Base-by-base conservation (phyloP, 1,139 yeast species). In the Trichomonascaceae sp. region DNA sequence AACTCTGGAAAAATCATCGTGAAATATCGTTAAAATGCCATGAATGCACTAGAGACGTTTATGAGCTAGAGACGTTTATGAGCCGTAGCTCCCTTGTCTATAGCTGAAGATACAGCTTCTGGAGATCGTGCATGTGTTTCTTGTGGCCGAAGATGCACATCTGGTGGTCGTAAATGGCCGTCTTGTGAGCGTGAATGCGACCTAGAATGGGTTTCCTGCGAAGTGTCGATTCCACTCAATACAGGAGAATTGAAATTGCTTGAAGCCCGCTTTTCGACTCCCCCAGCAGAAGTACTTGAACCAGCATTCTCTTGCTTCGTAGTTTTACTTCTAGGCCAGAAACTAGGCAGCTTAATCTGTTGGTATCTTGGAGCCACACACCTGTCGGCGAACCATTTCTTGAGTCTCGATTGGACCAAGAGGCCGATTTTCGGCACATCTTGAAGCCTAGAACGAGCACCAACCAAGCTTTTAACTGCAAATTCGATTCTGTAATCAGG, bases 301-400 rank as follows among this genome's bases (percentile, higher is more conserved):
- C 15, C 46, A 2, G 41, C 9, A 15, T 7, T 36, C 17, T 36
- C 41, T 18, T 58, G 61, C 43, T 60, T 61, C 0, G 93, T 87
- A 60, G 85, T 87, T 65, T 86, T 85, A 58, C 85, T 80, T 60
- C 95, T 74, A 2, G 96, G 96, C 97, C 98, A 91, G 66, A 91
- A 74, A 45, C 89, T 84, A 1, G 99, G 99, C 41, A 93, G 70
- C 61, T 80, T 80, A 19, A 93, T 83, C 52, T 87, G 85, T 69
- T 89, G 96, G 64, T 85, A 91, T 59, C 96, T 76, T 1, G 99
- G 99, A 62, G 89, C 95, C 7, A 95, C 95, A 65, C 96, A 89
- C 58, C 96, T 76, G 62, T 90, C 97, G 32, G 85, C 83, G 67
- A 95, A 90, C 96, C 97, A 90, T 58, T 84, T 85, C 60, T 95